phyloP scores from a whole-genome alignment of 108 stramenopile genomes.

The Chaetoceros muelleri region DNA sequence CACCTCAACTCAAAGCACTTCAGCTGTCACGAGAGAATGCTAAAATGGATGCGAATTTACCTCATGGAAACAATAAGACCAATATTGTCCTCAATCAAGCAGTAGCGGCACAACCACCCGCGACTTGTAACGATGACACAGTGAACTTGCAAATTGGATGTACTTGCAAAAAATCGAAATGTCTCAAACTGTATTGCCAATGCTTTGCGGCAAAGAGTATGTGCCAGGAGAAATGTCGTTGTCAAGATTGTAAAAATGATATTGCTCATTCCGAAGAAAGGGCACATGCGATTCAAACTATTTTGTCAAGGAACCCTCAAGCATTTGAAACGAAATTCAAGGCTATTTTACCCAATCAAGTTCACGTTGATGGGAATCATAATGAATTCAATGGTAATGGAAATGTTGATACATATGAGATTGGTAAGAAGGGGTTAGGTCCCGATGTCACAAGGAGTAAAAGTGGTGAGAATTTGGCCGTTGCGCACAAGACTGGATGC shows the following conservation, averaged over 20 bases:
- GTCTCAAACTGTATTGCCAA: slow-evolving; percentile 97
- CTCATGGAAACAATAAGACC: too few species aligned
- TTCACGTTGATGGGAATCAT: neutral
- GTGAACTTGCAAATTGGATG: slow-evolving; percentile 51
- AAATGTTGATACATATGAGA: slow-evolving; percentile 21
- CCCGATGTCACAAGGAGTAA: slow-evolving; percentile 4
- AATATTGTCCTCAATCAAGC: too few species aligned
- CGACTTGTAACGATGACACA: too few species aligned
- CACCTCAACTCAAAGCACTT: too few species aligned
- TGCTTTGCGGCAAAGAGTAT: slow-evolving; percentile 81
- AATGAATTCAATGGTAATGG: neutral
- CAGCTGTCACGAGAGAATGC: too few species aligned
- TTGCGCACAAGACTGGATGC: slow-evolving; percentile 88
- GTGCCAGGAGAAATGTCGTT: slow-evolving; percentile 59
- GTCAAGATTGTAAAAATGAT: slow-evolving; percentile 63
- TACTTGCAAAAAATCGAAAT: slow-evolving; percentile 94
- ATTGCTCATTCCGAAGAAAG: slow-evolving; percentile 41
- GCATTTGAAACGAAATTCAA: slow-evolving; percentile 89
- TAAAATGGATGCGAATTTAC: too few species aligned
- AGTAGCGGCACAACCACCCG: too few species aligned
- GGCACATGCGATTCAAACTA: slow-evolving; percentile 62
- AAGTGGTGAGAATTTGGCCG: slow-evolving; percentile 9
- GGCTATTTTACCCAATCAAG: slow-evolving; percentile 10
- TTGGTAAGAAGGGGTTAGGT: too few species aligned
- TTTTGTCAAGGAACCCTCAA: slow-evolving; percentile 72